phyloP scores from a whole-genome alignment of 2,329 filamentous ascomycete genomes.

The Capronia americana region DNA sequence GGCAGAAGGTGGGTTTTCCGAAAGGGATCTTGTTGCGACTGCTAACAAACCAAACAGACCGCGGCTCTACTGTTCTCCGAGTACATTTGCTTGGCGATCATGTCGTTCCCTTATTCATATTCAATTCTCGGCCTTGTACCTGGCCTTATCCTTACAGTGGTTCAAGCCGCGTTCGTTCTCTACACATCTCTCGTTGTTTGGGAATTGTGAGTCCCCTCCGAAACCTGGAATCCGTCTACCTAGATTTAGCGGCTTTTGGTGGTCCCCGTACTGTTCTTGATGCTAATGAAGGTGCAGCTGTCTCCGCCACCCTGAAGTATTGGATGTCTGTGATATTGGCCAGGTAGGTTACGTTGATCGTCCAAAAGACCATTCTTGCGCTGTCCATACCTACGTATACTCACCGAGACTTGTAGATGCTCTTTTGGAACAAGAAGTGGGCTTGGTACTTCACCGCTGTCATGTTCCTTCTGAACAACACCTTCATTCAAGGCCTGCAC shows the following conservation, averaged over 20 bases:
- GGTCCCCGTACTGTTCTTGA: background rate
- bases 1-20: constrained; percentile 73
- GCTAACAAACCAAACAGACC: constrained; percentile 60
- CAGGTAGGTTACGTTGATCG: background rate
- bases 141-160: constrained; percentile 79
- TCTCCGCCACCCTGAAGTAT: constrained; percentile 84
- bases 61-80: constrained; percentile 89
- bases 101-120: constrained; percentile 96
- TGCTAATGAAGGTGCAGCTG: constrained; percentile 53
- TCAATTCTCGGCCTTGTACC: constrained; percentile 85
- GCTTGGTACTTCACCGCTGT: constrained; percentile 72
- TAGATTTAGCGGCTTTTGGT: background rate
- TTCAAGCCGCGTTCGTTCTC: constrained; percentile 77
- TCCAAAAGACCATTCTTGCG: too few species aligned
- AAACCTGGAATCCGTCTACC: background rate
- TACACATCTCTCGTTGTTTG: constrained; percentile 78
- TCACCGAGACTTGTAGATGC: constrained; percentile 65
- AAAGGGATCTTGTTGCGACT: background rate
- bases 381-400: background rate
- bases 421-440: constrained; percentile 85
- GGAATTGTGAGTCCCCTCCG: constrained; percentile 64
- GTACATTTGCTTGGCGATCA: constrained; percentile 91
- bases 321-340: constrained; percentile 92
- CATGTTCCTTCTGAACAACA: constrained; percentile 95
- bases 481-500: constrained; percentile 72